A percentile compares a stretch with the other conserved stretches of the same genome.
Conservation (phyloP, 768 basidiomycete species). For the Gloeopeniophorella convolvens region DNA sequence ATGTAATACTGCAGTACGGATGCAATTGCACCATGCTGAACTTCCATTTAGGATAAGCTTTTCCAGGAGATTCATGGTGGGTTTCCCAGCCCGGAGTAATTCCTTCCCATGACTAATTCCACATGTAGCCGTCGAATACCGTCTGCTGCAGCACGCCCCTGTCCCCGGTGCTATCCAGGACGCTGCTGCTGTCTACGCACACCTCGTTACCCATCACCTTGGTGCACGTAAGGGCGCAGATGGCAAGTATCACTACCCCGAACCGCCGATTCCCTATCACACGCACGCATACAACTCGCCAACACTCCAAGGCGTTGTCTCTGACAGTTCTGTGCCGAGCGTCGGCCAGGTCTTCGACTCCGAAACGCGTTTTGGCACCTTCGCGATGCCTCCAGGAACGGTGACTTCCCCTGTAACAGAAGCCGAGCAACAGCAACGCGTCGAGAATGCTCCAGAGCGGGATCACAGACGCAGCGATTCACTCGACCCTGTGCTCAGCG, state of each 20-base stretch:
- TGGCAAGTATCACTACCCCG: constrained; percentile 22
- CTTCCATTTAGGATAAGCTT: constrained; percentile 23
- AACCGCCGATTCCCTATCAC: constrained; percentile 18
- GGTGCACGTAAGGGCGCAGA: constrained; percentile 21
- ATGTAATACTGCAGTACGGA: neutral
- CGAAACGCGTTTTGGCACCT: neutral
- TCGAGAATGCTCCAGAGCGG: neutral
- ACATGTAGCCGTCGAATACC: constrained; percentile 40
- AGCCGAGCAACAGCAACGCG: neutral
- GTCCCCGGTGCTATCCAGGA: constrained; percentile 51
- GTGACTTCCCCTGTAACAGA: neutral
- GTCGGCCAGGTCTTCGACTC: neutral
- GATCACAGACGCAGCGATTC: neutral
- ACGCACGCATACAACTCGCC: neutral
- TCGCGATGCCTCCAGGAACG: neutral
- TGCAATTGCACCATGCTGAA: neutral
- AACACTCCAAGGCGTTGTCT: no score
- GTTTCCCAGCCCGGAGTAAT: neutral
- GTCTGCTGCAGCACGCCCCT: constrained; percentile 45
- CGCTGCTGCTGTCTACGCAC: constrained; percentile 45
- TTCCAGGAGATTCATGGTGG: constrained; percentile 32
- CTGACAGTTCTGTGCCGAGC: neutral
- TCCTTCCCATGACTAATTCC: neutral
- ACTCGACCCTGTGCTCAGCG: constrained; percentile 8
- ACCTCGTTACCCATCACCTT: constrained; percentile 32